phyloP scores from a whole-genome alignment of 2,329 filamentous ascomycete genomes.

The Fusarium multiceps region DNA sequence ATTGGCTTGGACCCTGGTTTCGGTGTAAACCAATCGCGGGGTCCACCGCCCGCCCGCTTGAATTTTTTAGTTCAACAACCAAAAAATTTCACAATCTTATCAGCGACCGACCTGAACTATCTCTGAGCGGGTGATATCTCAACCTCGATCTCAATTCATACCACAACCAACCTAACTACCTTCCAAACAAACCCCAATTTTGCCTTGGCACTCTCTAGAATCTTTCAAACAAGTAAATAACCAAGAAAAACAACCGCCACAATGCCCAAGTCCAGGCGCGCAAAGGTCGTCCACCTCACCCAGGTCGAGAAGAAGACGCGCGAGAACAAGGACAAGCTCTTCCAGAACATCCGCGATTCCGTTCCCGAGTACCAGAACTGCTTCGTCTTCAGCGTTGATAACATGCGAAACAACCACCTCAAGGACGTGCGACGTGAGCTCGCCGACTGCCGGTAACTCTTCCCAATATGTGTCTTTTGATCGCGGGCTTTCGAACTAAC shows the following conservation, averaged over 20 bases:
- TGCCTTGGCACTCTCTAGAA: neutral
- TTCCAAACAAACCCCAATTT: neutral
- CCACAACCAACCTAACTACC: conserved; percentile 6
- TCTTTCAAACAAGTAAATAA: neutral
- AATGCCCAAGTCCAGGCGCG: conserved; percentile 98
- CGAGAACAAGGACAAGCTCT: conserved; percentile 91
- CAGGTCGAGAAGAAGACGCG: conserved; percentile 92
- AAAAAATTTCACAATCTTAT: conserved; percentile 53
- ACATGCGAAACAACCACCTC: conserved; percentile 97
- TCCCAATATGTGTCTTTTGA: neutral
- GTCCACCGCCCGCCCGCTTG: conserved; percentile 35
- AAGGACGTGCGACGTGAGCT: conserved; percentile 91
- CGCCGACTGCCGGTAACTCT: conserved; percentile 79
- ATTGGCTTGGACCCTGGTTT: conserved; percentile 18
- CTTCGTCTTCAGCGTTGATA: conserved; percentile 93
- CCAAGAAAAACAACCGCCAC: conserved; percentile 42
- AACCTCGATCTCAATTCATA: conserved; percentile 17
- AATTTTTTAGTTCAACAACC: conserved; percentile 43
- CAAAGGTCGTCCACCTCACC: conserved; percentile 88
- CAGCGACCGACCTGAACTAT: conserved; percentile 28
- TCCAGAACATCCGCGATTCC: conserved; percentile 86
- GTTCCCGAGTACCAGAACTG: conserved; percentile 88
- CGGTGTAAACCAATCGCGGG: conserved; percentile 47
- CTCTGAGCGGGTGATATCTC: conserved; percentile 14
- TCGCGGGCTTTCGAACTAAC: conserved; percentile 7